phyloP scores from a whole-genome alignment of 805 yeast genomes.

The Ascoidea tarda region DNA sequence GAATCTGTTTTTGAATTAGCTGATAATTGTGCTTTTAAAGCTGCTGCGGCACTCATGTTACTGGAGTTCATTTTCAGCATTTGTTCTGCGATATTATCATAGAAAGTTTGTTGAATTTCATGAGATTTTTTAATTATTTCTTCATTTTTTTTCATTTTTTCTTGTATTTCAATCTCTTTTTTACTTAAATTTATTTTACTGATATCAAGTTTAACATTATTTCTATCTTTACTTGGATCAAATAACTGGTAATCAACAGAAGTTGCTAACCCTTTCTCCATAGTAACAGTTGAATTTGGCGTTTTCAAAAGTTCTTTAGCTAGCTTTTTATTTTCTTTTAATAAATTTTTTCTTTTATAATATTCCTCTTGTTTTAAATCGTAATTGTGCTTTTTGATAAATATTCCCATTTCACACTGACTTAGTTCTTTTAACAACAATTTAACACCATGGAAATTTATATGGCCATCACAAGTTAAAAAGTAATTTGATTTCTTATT shows the following conservation, averaged over 20 bases:
- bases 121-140: conserved; percentile 18
- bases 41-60: conserved; percentile 32
- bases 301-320: conserved; percentile 35
- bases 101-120: conserved; percentile 2
- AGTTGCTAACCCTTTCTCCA: conserved; percentile 24
- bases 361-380: conserved; percentile 60
- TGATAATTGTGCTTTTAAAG: conserved; percentile 15
- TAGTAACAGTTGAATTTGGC: conserved; percentile 67
- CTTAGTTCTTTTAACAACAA: conserved; percentile 51
- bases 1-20: conserved; percentile 3
- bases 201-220: conserved; percentile 57
- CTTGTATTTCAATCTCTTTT: conserved; percentile 5
- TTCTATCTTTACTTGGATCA: conserved; percentile 35
- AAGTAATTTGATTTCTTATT: conserved; percentile 40
- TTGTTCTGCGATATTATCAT: conserved; percentile 3
- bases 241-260: conserved; percentile 63
- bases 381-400: conserved; percentile 49
- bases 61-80: conserved; percentile 3
- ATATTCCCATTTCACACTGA: conserved; percentile 63
- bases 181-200: conserved; percentile 16
- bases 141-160: not conserved
- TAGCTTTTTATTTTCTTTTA: conserved; percentile 28
- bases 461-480: conserved; percentile 80
- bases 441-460: conserved; percentile 69
- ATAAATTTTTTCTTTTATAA: conserved; percentile 40